A percentile compares a stretch with the other conserved stretches of the same genome.
Conservation (phyloP, 257 asterid species). For the Solanum chilense region DNA sequence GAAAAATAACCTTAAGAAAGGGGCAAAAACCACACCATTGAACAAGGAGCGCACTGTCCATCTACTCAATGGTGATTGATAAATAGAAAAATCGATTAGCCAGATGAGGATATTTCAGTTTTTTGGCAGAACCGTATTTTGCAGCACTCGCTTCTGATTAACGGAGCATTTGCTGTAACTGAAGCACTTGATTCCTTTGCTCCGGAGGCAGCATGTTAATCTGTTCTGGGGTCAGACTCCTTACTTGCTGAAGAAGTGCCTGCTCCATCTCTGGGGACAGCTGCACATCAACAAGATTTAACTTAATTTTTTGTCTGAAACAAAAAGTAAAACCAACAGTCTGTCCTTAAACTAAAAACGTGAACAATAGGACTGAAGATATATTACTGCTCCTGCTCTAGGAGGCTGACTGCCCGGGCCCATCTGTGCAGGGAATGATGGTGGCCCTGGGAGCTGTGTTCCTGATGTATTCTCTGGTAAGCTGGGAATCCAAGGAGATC, state of each 20-base stretch:
- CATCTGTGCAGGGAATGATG: slow-evolving; percentile 44
- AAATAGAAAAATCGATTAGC: neutral
- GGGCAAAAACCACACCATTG: neutral
- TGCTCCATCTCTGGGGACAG: slow-evolving; percentile 82
- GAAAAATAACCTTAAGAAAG: neutral
- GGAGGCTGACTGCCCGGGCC: slow-evolving; percentile 67
- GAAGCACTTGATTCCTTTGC: slow-evolving; percentile 83
- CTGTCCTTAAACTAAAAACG: neutral
- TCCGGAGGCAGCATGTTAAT: slow-evolving; percentile 76
- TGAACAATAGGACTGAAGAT: neutral
- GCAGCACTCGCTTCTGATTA: slow-evolving; percentile 20
- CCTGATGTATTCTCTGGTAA: slow-evolving; percentile 33
- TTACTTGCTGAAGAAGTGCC: slow-evolving; percentile 82
- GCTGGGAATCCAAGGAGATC: slow-evolving; percentile 54
- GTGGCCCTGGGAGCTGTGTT: slow-evolving; percentile 48
- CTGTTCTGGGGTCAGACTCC: slow-evolving; percentile 91
- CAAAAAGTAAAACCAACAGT: neutral
- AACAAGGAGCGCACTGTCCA: neutral
- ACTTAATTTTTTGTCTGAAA: neutral
- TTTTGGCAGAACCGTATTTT: neutral
- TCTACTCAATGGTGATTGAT: neutral
- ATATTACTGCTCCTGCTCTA: slow-evolving; percentile 40
- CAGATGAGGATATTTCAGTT: neutral
- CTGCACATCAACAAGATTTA: slow-evolving; percentile 27
- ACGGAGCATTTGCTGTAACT: slow-evolving; percentile 89